Evolutionary conservation across 805 yeast genomes (phyloP), one percentile per base, ranked within the genome.

Genomic region (Nakazawaea ishiwadae): DNA sequence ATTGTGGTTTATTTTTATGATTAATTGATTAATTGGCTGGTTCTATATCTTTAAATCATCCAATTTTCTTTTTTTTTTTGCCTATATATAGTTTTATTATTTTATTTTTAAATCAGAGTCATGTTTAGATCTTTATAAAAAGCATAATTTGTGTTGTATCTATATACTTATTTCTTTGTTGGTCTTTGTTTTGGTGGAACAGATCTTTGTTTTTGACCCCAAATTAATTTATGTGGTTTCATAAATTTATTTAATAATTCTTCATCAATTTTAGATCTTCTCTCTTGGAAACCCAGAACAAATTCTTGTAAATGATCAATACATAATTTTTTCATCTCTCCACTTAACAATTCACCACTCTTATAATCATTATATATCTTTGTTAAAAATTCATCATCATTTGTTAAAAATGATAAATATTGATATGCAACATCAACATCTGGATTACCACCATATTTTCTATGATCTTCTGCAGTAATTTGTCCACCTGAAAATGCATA

Each of bases 401-500:
- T 86, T 37, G 78, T 67, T 73, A 93, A 90, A 69, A 93, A 93
- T 5, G 89, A 77, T 48, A 93, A 68, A 60, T 93, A 93, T 66
- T 93, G 98, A 68, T 70, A 93, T 2, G 99, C 87, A 43, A 93
- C 96, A 62, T 93, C 99, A 27, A 90, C 83, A 50, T 91, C 97
- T 35, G 96, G 95, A 59, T 93, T 74, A 56, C 98, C 99, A 42
- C 99, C 99, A 42, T 71, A 69, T 61, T 71, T 70, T 63, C 96
- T 80, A 67, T 93, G 99, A 54, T 88, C 96, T 61, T 93, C 99
- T 36, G 84, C 66, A 3, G 95, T 75, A 31, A 77, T 84, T 60
- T 80, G 77, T 49, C 99, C 99, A 50, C 99, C 99, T 39, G 95
- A 83, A 64, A 93, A 93, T 6, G 97, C 99, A 59, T 88, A 84